A percentile compares a stretch with the other conserved stretches of the same genome.
These are phyloP conservation scores for Aspergillus sp. DNA, from an alignment of 2,329 filamentous ascomycete genomes.

Conservation along the genomic window DNA sequence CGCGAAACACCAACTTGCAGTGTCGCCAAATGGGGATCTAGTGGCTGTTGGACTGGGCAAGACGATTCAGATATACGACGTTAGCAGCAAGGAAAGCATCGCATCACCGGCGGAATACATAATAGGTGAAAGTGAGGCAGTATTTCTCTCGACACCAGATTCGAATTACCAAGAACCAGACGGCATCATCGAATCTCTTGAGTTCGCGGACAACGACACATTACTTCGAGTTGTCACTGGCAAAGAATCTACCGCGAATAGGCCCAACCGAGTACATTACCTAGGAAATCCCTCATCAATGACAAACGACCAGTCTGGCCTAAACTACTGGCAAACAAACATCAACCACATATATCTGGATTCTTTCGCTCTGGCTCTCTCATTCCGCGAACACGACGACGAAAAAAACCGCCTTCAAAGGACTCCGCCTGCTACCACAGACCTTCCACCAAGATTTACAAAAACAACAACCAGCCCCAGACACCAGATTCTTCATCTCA, in stretches of 20 bases:
- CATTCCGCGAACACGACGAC: slow-evolving; percentile 3
- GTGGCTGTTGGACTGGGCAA: slow-evolving; percentile 13
- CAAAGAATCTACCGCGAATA: slow-evolving; percentile 12
- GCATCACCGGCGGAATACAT: slow-evolving; percentile 10
- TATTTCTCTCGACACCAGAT: background rate
- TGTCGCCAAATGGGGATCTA: slow-evolving; percentile 10
- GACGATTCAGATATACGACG: slow-evolving; percentile 16
- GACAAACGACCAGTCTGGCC: background rate
- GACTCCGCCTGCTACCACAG: slow-evolving; percentile 10
- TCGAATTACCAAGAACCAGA: slow-evolving; percentile 13
- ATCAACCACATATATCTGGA: slow-evolving; percentile 15
- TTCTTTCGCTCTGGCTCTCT: slow-evolving; percentile 12
- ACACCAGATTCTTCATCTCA: slow-evolving; percentile 8
- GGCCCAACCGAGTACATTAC: slow-evolving; percentile 14
- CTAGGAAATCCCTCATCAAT: slow-evolving; percentile 8
- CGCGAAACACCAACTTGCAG: slow-evolving; percentile 10
- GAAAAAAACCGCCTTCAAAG: slow-evolving; percentile 10
- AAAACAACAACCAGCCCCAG: background rate
- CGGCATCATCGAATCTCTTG: slow-evolving; percentile 13
- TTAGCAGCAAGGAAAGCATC: slow-evolving; percentile 2
- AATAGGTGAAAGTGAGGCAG: slow-evolving; percentile 6
- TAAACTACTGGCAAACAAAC: slow-evolving; percentile 14
- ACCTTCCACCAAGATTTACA: background rate
- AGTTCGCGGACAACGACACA: slow-evolving; percentile 13
- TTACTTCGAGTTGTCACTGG: slow-evolving; percentile 14